A percentile compares a stretch with the other conserved stretches of the same genome.
Conservation (phyloP, 331 rosid species). For the Phaseolus coccineus region DNA sequence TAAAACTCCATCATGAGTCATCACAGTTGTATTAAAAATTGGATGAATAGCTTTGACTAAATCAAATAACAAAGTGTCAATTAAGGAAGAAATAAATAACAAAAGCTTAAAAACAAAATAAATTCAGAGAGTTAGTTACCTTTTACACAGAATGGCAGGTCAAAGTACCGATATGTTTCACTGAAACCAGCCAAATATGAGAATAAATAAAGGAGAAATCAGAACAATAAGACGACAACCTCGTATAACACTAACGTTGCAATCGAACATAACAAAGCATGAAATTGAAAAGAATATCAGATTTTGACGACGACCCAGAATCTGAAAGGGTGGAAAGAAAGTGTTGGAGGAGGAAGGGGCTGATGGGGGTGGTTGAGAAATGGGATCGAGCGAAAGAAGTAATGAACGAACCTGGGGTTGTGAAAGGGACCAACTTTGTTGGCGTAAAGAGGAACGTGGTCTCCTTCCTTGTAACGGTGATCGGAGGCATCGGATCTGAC, state of each 20-base stretch:
- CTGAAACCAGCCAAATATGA: conserved; percentile 54
- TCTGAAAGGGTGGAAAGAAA: conserved; percentile 9
- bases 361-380: neutral
- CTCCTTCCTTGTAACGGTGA: conserved; percentile 59
- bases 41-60: neutral
- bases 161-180: conserved; percentile 87
- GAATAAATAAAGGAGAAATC: conserved; percentile 13
- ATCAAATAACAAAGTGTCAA: conserved; percentile 25
- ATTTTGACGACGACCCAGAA: conserved; percentile 34
- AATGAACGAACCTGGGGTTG: conserved; percentile 55
- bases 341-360: neutral
- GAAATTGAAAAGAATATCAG: conserved; percentile 21
- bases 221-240: neutral
- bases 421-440: conserved; percentile 72
- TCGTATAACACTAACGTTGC: conserved; percentile 2
- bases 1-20: neutral
- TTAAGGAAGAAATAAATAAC: conserved; percentile 31
- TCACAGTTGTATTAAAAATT: neutral
- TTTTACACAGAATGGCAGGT: conserved; percentile 86
- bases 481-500: conserved; percentile 64
- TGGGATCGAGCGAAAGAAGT: conserved; percentile 19
- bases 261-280: neutral
- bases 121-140: conserved; percentile 43
- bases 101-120: conserved; percentile 12
- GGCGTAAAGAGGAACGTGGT: conserved; percentile 63